These are phyloP conservation scores for Ceratocystis variospora DNA, from an alignment of 2,329 filamentous ascomycete genomes.

Conservation along the genomic window DNA sequence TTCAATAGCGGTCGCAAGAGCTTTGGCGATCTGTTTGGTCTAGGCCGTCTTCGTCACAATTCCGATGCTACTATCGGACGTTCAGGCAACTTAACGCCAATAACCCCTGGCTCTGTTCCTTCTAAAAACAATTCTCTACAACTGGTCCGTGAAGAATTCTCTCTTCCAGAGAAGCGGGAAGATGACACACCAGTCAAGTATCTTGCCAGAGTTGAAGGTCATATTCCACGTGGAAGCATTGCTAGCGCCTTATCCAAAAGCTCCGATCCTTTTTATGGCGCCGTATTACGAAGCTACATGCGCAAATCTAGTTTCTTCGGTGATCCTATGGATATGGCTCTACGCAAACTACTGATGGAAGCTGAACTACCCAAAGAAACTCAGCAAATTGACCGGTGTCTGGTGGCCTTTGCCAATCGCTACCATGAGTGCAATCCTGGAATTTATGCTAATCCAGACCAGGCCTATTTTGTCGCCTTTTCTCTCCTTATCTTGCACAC, in stretches of 20 bases:
- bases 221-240: conserved; percentile 66
- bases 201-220: conserved; percentile 66
- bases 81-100: conserved; percentile 54
- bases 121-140: conserved; percentile 79
- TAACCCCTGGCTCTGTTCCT: conserved; percentile 52
- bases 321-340: conserved; percentile 94
- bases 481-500: conserved; percentile 93
- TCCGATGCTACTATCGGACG: conserved; percentile 51
- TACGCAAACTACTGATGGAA: conserved; percentile 91
- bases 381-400: conserved; percentile 88
- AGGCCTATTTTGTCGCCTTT: conserved; percentile 97
- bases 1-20: conserved; percentile 86
- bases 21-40: conserved; percentile 73
- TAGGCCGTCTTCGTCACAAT: conserved; percentile 67
- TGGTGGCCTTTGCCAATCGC: conserved; percentile 88
- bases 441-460: conserved; percentile 78
- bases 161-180: conserved; percentile 66
- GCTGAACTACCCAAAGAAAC: conserved; percentile 93
- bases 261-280: conserved; percentile 67
- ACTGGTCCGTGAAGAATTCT: conserved; percentile 54
- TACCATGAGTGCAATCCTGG: conserved; percentile 98
- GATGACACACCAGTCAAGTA: conserved; percentile 87
- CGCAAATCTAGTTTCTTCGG: conserved; percentile 88
- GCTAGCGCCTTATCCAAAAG: conserved; percentile 75
- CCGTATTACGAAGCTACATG: conserved; percentile 88